A percentile compares a stretch with the other conserved stretches of the same genome.
phyloP scores from a whole-genome alignment of 495 filamentous ascomycete species.

The Penicillium silybi region DNA sequence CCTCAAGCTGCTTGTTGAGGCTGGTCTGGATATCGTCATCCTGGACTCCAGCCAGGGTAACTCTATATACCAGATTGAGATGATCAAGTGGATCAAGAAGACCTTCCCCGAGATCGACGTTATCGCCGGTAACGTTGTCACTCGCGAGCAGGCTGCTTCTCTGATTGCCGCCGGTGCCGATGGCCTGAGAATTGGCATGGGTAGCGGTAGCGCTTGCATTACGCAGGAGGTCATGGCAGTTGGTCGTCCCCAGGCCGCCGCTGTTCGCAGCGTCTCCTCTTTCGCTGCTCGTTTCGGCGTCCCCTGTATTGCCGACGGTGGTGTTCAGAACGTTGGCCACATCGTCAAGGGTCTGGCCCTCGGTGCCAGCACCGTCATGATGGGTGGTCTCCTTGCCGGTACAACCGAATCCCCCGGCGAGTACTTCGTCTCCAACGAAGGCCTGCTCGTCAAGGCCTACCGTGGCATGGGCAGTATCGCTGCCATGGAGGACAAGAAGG shows the following conservation, averaged over 20 bases:
- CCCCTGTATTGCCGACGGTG: constrained; percentile 96
- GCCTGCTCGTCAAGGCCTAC: constrained; percentile 98
- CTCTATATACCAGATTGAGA: constrained; percentile 93
- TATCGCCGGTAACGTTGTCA: constrained; percentile 97
- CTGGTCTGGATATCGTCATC: constrained; percentile 91
- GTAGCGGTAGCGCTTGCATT: constrained; percentile 95
- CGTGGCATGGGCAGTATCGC: constrained; percentile 98
- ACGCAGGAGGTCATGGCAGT: constrained; percentile 99
- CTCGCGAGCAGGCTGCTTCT: constrained; percentile 85
- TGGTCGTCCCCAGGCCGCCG: constrained; percentile 87
- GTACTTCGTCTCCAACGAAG: constrained; percentile 91
- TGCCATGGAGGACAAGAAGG: constrained; percentile 99
- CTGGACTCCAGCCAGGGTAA: constrained; percentile 96
- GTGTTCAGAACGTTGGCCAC: constrained; percentile 97
- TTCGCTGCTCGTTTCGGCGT: constrained; percentile 95
- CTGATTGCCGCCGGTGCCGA: constrained; percentile 94
- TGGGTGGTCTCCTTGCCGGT: constrained; percentile 95
- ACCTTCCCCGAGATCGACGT: constrained; percentile 84
- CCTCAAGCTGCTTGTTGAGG: constrained; percentile 84
- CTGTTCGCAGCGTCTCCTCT: constrained; percentile 80
- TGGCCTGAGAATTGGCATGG: constrained; percentile 98
- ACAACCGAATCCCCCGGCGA: constrained; percentile 97
- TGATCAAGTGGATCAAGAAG: constrained; percentile 93
- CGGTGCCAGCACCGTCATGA: constrained; percentile 96
- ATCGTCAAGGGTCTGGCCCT: constrained; percentile 97